phyloP scores from a whole-genome alignment of 2,329 filamentous ascomycete genomes.

The Fusarium haematococcum region DNA sequence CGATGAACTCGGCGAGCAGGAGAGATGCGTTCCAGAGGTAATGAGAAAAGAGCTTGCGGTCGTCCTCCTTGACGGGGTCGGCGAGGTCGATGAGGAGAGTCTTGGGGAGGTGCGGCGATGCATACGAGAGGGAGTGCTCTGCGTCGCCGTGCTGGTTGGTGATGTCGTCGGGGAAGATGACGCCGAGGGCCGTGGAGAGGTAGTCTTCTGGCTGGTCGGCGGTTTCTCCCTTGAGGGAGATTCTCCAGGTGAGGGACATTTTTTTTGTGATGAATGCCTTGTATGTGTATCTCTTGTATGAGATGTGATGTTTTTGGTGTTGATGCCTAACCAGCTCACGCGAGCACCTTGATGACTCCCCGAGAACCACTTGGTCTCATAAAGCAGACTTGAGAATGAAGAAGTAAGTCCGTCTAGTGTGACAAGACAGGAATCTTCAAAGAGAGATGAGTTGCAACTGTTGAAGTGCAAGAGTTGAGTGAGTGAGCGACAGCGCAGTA shows the following conservation, averaged over 20 bases:
- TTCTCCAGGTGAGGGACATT: slow-evolving; percentile 59
- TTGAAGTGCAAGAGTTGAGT: background rate
- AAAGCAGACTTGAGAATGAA: background rate
- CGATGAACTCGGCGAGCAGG: slow-evolving; percentile 66
- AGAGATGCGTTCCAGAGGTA: slow-evolving; percentile 78
- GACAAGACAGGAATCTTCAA: background rate
- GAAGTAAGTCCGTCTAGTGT: background rate
- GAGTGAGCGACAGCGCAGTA: background rate
- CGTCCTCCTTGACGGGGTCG: slow-evolving; percentile 63
- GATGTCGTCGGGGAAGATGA: slow-evolving; percentile 77
- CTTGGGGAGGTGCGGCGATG: slow-evolving; percentile 61
- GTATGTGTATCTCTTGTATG: background rate
- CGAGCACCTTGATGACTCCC: background rate
- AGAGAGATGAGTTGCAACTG: background rate
- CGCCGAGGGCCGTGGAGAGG: slow-evolving; percentile 67
- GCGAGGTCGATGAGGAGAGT: slow-evolving; percentile 59
- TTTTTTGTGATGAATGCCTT: background rate
- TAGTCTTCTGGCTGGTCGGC: slow-evolving; percentile 65
- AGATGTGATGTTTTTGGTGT: background rate
- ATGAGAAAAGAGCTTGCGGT: slow-evolving; percentile 74
- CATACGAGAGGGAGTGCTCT: slow-evolving; percentile 69
- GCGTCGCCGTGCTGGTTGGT: slow-evolving; percentile 74
- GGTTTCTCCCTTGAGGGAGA: slow-evolving; percentile 43
- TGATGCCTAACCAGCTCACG: slow-evolving; percentile 8
- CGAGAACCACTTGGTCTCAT: slow-evolving; percentile 15